These are phyloP conservation scores for Butyriboletus loyo DNA, from an alignment of 768 basidiomycete genomes.

Conservation along the genomic window DNA sequence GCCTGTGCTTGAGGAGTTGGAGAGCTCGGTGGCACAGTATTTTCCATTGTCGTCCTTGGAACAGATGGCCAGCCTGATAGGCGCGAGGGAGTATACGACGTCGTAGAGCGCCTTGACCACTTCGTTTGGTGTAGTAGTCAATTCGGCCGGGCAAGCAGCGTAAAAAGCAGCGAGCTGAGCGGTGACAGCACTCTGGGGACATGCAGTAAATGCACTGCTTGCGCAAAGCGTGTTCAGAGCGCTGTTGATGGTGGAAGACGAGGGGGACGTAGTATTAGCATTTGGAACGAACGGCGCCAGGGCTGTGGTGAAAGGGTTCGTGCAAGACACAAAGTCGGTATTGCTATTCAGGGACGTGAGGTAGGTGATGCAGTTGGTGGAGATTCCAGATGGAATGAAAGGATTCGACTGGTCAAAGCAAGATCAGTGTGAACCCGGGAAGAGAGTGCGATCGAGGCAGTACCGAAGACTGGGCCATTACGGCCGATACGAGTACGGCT, in stretches of 20 bases:
- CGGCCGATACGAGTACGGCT: conserved; percentile 49
- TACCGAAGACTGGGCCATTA: conserved; percentile 50
- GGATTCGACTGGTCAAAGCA: conserved; percentile 36
- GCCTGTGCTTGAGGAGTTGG: conserved; percentile 27
- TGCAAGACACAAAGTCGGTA: conserved; percentile 55
- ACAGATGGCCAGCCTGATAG: conserved; percentile 69
- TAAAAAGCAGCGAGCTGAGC: conserved; percentile 66
- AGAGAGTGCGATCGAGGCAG: neutral
- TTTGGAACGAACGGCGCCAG: conserved; percentile 53
- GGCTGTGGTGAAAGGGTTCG: conserved; percentile 55
- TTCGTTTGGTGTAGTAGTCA: conserved; percentile 47
- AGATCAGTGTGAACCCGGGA: conserved; percentile 3
- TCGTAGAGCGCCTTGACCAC: conserved; percentile 73
- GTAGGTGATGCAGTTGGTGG: conserved; percentile 52
- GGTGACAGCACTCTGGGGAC: conserved; percentile 58
- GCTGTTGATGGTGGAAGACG: conserved; percentile 44
- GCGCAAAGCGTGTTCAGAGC: conserved; percentile 59
- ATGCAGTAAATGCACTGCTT: conserved; percentile 41
- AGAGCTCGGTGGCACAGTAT: conserved; percentile 63
- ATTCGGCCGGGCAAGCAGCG: conserved; percentile 64
- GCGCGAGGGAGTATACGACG: conserved; percentile 66
- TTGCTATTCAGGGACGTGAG: conserved; percentile 63
- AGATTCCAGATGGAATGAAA: conserved; percentile 69
- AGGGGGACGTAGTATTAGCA: conserved; percentile 35
- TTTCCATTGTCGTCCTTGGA: conserved; percentile 65